phyloP scores from a whole-genome alignment of 371 early-diverging fungal genomes.

The Dichotomocladium elegans region DNA sequence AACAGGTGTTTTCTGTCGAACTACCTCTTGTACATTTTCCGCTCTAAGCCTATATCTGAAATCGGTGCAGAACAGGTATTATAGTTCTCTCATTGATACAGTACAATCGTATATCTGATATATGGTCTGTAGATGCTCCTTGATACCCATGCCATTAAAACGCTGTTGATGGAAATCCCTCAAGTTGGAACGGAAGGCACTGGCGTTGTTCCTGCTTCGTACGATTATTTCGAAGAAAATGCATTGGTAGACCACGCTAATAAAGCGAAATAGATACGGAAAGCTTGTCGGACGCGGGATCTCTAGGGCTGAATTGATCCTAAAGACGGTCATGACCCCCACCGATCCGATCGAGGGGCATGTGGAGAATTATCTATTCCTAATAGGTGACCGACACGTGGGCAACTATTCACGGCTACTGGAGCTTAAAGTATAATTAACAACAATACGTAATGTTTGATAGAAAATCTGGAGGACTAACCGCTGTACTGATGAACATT shows the following conservation, averaged over 20 bases:
- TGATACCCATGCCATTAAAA: constrained; percentile 89
- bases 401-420: constrained; percentile 71
- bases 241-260: background rate
- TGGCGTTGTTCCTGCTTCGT: constrained; percentile 55
- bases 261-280: constrained; percentile 49
- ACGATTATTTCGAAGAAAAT: constrained; percentile 18
- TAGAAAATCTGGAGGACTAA: too few relatives aligned
- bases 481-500: background rate
- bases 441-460: background rate
- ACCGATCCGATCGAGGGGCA: constrained; percentile 80
- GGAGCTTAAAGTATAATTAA: constrained; percentile 75
- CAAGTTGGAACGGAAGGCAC: constrained; percentile 49
- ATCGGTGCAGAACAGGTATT: constrained; percentile 82
- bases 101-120: background rate
- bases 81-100: background rate
- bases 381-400: constrained; percentile 69
- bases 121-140: constrained; percentile 60
- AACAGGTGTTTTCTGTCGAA: constrained; percentile 60
- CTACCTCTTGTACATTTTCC: constrained; percentile 59
- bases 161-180: constrained; percentile 70
- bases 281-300: constrained; percentile 81
- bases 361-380: constrained; percentile 81
- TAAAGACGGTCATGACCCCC: constrained; percentile 89
- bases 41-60: constrained; percentile 79
- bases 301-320: constrained; percentile 74